These are phyloP conservation scores for Aquanectria penicillioides DNA, from an alignment of 2,329 filamentous ascomycete species.

Conservation along the genomic window DNA sequence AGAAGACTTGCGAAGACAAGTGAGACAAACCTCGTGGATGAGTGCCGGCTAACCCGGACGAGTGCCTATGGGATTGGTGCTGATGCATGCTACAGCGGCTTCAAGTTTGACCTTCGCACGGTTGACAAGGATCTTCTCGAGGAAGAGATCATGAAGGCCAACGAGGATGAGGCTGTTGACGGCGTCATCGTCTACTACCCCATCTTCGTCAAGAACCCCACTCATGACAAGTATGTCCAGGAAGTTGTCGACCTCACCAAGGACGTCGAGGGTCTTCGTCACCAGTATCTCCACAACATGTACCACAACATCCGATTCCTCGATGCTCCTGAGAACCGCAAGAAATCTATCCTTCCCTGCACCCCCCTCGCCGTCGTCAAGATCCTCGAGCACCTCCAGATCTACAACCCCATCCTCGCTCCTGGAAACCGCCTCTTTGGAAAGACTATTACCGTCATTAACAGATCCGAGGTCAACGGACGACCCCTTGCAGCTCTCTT, in stretches of 20 bases:
- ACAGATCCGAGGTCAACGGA: slow-evolving; percentile 95
- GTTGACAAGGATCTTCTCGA: slow-evolving; percentile 90
- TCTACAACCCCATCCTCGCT: slow-evolving; percentile 94
- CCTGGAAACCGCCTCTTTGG: slow-evolving; percentile 94
- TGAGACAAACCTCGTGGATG: slow-evolving; percentile 60
- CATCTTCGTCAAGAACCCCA: slow-evolving; percentile 83
- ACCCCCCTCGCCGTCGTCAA: slow-evolving; percentile 97
- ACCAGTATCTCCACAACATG: slow-evolving; percentile 98
- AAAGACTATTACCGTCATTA: slow-evolving; percentile 95
- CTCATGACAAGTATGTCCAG: slow-evolving; percentile 94
- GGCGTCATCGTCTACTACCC: slow-evolving; percentile 99
- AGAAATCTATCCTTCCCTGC: slow-evolving; percentile 94
- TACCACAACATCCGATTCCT: slow-evolving; percentile 98
- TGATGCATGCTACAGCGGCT: slow-evolving; percentile 70
- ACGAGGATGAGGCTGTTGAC: slow-evolving; percentile 79
- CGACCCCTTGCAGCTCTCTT: slow-evolving; percentile 90
- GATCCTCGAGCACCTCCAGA: slow-evolving; percentile 93
- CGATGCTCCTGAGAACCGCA: slow-evolving; percentile 77
- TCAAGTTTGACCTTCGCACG: slow-evolving; percentile 85
- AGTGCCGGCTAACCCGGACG: slow-evolving; percentile 31
- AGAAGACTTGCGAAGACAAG: slow-evolving; percentile 96
- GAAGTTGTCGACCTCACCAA: slow-evolving; percentile 91
- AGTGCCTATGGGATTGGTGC: slow-evolving; percentile 30
- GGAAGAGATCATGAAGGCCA: slow-evolving; percentile 86
- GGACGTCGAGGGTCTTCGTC: slow-evolving; percentile 94